Evolutionary conservation across 345 rosid genomes (phyloP), one percentile per base, ranked within the genome.

Genomic region (Noccaea caerulescens): DNA sequence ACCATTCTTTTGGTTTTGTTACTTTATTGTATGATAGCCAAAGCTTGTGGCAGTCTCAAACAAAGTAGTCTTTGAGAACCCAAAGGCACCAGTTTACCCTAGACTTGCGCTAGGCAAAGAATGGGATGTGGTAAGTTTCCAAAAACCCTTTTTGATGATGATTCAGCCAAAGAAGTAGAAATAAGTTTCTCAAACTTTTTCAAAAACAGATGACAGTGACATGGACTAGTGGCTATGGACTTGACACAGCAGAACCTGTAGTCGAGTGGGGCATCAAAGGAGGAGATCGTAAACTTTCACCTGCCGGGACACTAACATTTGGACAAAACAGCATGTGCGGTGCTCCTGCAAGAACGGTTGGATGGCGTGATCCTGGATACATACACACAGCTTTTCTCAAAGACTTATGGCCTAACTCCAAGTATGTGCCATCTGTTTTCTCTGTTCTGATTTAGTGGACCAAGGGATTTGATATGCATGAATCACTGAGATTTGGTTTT

Each of bases 291-390:
- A 58, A 33, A 30, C 82, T 42, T 46, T 81, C 89, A 13, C 87
- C 85, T 8, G 90, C 92, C 64, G 84, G 85, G n/a, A 89, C 92
- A 23, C 73, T 85, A 39, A 87, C 92, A 3, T 82, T 85, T 44
- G 78, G 46, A 0, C 83, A 77, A 42, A 74, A 73, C 53, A 82
- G 79, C 66, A 74, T 87, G 87, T 89, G 96, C 12, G 90, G 90
- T 85, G 61, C 82, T 41, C 89, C 92, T 27, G 95, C 95, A 57
- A 83, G 87, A 30, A 83, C 89, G 0, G 87, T 86, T 0, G 95
- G 95, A 58, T 88, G 95, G 91, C 86, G 95, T 58, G 91, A 88
- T 83, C 91, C 95, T 30, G 95, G 95, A 72, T 85, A 53, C 66
- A 85, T 84, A 70, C 95, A 88, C 71, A 85, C 95, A 49, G 75